Evolutionary conservation across 257 asterid genomes (phyloP), one percentile per base, ranked within the genome.

Genomic region (Leonotis leonurus): DNA sequence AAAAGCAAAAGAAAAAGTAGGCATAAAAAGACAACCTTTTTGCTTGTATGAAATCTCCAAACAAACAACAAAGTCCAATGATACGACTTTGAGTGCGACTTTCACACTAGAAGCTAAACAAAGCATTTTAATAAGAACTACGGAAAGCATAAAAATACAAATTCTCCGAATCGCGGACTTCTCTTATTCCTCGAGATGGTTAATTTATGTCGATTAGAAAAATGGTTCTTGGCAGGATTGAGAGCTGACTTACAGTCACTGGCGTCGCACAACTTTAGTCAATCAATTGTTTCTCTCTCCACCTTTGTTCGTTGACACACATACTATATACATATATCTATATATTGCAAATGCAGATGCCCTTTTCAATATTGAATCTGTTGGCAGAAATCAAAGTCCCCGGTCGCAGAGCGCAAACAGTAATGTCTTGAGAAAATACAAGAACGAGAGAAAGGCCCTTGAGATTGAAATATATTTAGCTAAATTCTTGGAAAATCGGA

Each of bases 241-340:
- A 70, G 74, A 67, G 77, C 82, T 71, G 82, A 78, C 93, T 80
- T 80, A 82, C 88, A 60, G 81, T 56, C 79, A 75, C 78, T 76
- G 72, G 70, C 68, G 68, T 49, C 75, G 75, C 64, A 49, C 75
- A 68, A 68, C 60, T 56, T 52, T 48, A 70, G 71, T 72, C 73
- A 60, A 70, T 25, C n/a, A n/a, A n/a, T n/a, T 53, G 41, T 39
- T 10, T 52, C 29, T 29, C 60, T 48, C 37, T 68, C 59, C 55
- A n/a, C n/a, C 24, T 24, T 32, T 14, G 25, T 16, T 58, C 39
- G 29, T 6, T n/a, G n/a, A 41, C 22, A 4, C 17, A 60, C 40
- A 8, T 3, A 14, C 0, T 30, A 22, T 13, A 33, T n/a, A 35
- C 20, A 41, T 16, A 53, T 44, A 18, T 22, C 41, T 46, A 44